Base-by-base conservation (phyloP, 257 asterid species). In the Solanum bukasovii region DNA sequence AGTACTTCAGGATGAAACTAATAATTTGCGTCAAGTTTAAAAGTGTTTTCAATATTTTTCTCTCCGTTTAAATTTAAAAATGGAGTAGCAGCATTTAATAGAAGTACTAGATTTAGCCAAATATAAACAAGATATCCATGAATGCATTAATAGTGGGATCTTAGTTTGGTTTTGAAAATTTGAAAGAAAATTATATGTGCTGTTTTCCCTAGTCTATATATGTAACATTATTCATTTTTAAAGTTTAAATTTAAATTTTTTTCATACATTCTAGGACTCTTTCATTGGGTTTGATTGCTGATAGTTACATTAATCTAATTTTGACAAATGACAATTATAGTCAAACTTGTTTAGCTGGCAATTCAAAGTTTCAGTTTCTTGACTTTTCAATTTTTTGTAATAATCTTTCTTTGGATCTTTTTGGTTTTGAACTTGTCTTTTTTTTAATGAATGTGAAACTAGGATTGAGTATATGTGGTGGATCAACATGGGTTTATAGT, bases 301-400 rank as follows among this genome's bases (percentile, higher is more conserved):
- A 75, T 75, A 38, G 56, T 27, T 75, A 23, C 56, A 23, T 21
- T 38, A 21, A 37, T 75, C 83, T 75, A 75, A 75, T 21, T 75
- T 75, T 75, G 20, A 0, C 42, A 75, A 75, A 11, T 12, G 44
- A 38, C 44, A 38, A 38, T 38, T 38, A 38, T 12, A 75, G 83
- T 38, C 83, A 75, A 75, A 38, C 33, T 75, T 75, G 56, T 75
- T 21, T 38, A 37, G 83, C 83, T 75, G 56, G 56, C 34, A 11
- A 14, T 23, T 75, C 56, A 75, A 38, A 75, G 83, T 75, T 13
- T 38, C 20, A 23, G 21, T 38, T 75, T 75, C 83, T 75, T 37
- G 56, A 75, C 83, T 23, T 38, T 23, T 6, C 16, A 5, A 67
- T 25, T 74, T 4, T 72, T 74, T 25, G 11, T 65, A 11, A 37